Percentiles rank a stretch among this genome's conserved stretches.
Conservation (phyloP, 257 asterid genomes). For the Solanum pinnatisectum region DNA sequence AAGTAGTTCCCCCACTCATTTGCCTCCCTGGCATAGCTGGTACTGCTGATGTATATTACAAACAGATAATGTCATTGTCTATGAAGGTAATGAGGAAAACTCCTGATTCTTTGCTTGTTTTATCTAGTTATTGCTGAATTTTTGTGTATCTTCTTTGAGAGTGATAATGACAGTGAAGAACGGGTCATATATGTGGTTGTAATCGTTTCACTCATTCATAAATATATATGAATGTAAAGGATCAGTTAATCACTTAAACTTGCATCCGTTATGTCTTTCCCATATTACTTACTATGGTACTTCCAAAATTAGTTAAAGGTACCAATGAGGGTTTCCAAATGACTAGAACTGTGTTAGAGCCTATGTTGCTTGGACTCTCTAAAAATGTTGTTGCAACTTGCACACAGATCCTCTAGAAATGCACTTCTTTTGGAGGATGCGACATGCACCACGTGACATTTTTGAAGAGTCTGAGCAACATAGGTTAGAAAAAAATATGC, state of each 20-base stretch:
- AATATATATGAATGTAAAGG: background rate
- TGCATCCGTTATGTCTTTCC: background rate
- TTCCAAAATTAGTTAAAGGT: background rate
- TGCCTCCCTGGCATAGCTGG: slow-evolving; percentile 96
- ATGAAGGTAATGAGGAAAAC: slow-evolving; percentile 53
- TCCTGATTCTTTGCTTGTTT: background rate
- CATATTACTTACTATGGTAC: background rate
- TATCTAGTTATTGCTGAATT: background rate
- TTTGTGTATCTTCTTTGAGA: background rate
- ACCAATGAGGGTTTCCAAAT: background rate
- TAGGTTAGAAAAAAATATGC: background rate
- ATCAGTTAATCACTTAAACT: background rate
- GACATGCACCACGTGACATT: background rate
- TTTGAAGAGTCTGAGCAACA: background rate
- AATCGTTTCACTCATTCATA: background rate
- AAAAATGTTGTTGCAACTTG: background rate
- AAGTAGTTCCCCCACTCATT: slow-evolving; percentile 82
- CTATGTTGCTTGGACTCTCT: background rate
- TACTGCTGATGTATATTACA: slow-evolving; percentile 94
- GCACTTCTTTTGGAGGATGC: background rate
- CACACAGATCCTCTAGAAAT: background rate
- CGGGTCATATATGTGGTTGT: background rate
- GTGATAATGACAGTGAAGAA: background rate
- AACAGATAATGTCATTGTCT: slow-evolving; percentile 91
- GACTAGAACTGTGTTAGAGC: background rate